Percentiles rank a stretch among this genome's conserved stretches.
phyloP scores from a whole-genome alignment of 345 rosid genomes.

The Excoecaria agallocha region DNA sequence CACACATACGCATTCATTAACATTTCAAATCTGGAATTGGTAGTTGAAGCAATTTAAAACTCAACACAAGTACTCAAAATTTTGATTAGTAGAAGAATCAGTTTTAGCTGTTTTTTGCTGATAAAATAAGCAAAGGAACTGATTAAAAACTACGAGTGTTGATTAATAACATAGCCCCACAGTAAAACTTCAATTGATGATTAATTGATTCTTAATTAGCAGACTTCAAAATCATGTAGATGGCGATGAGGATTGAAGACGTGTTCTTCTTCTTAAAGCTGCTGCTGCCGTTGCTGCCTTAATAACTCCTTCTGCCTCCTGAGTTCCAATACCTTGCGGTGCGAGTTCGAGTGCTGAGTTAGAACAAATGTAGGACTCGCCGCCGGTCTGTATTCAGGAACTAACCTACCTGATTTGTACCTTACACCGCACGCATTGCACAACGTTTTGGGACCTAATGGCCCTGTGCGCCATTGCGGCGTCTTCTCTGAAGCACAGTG shows the following conservation, averaged over 20 bases:
- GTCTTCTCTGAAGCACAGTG: conserved; percentile 86
- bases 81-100: no score
- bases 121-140: no score
- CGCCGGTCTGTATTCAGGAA: conserved; percentile 81
- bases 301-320: conserved; percentile 63
- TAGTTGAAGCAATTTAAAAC: no score
- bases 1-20: no score
- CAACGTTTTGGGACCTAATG: conserved; percentile 71
- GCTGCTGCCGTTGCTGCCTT: conserved; percentile 29
- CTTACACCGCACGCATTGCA: conserved; percentile 86
- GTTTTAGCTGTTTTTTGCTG: no score
- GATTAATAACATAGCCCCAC: no score
- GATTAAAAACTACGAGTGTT: no score
- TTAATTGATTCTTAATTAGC: conserved; percentile 24
- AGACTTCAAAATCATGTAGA: conserved; percentile 37
- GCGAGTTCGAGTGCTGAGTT: conserved; percentile 81
- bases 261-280: conserved; percentile 20
- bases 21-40: no score
- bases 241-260: conserved; percentile 33
- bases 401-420: conserved; percentile 73
- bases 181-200: no score
- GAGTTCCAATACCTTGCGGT: conserved; percentile 81
- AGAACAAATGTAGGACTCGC: conserved; percentile 75
- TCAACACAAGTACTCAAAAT: no score
- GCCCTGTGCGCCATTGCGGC: conserved; percentile 87